These are phyloP conservation scores for Pseudonectria buxi DNA, from an alignment of 2,329 filamentous ascomycete genomes.

Conservation along the genomic window DNA sequence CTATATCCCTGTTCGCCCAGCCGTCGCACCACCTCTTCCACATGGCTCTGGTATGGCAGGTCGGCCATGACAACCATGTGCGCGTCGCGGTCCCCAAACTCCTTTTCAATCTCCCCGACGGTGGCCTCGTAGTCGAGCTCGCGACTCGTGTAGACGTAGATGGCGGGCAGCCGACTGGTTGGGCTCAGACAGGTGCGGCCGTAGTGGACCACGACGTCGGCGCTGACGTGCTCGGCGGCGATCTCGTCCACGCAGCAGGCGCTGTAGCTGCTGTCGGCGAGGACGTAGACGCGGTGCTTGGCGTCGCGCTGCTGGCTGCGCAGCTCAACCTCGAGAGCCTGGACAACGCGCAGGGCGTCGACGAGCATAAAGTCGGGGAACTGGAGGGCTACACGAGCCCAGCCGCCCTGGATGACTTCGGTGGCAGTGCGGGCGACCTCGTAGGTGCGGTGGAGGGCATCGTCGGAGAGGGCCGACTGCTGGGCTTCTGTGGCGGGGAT, in stretches of 20 bases:
- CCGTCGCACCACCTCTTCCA: constrained; percentile 48
- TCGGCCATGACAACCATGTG: constrained; percentile 82
- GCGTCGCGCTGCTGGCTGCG: constrained; percentile 7
- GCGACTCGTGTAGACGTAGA: constrained; percentile 82
- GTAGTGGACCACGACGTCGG: constrained; percentile 90
- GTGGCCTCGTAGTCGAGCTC: constrained; percentile 56
- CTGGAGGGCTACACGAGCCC: constrained; percentile 78
- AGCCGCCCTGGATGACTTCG: constrained; percentile 67
- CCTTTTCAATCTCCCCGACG: constrained; percentile 53
- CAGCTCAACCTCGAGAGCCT: constrained; percentile 36
- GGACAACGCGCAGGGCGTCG: constrained; percentile 76
- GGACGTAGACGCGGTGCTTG: constrained; percentile 60
- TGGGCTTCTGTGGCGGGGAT: constrained; percentile 35
- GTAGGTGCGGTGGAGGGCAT: constrained; percentile 70
- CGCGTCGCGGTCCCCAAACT: constrained; percentile 57
- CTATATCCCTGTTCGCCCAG: constrained; percentile 62
- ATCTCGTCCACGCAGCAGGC: constrained; percentile 97
- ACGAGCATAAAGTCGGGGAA: constrained; percentile 90
- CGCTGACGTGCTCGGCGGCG: constrained; percentile 85
- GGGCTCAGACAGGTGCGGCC: constrained; percentile 88
- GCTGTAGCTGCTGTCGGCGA: constrained; percentile 94
- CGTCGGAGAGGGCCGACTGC: constrained; percentile 42
- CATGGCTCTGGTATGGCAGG: constrained; percentile 74
- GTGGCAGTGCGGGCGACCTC: constrained; percentile 74
- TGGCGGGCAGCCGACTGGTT: constrained; percentile 76